These are phyloP conservation scores for Colletotrichum caudatum DNA, from an alignment of 2,329 filamentous ascomycete species.

Conservation along the genomic window DNA sequence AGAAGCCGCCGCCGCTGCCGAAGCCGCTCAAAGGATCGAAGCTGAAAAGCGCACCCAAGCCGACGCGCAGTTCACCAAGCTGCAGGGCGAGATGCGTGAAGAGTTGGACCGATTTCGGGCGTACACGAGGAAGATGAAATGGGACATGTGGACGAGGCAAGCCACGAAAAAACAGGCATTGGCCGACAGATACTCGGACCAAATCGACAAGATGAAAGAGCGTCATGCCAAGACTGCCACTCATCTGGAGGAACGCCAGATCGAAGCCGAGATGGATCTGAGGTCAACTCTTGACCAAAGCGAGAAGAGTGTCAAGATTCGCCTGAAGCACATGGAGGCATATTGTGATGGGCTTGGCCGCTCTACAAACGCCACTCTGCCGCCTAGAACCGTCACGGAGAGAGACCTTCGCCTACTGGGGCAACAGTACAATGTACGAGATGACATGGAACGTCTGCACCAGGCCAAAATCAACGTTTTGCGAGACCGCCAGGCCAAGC, in stretches of 20 bases:
- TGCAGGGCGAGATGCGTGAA: slow-evolving; percentile 60
- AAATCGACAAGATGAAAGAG: slow-evolving; percentile 65
- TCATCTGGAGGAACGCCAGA: slow-evolving; percentile 71
- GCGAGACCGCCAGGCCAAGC: slow-evolving; percentile 72
- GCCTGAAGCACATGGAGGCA: slow-evolving; percentile 75
- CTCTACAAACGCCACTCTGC: slow-evolving; percentile 54
- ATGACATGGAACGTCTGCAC: slow-evolving; percentile 70
- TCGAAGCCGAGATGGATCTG: slow-evolving; percentile 72
- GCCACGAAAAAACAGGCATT: slow-evolving; percentile 60
- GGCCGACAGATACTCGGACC: slow-evolving; percentile 60
- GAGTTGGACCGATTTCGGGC: slow-evolving; percentile 65
- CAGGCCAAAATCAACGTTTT: slow-evolving; percentile 73
- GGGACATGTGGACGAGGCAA: slow-evolving; percentile 64
- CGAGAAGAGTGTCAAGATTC: slow-evolving; percentile 67
- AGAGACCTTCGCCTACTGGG: slow-evolving; percentile 69
- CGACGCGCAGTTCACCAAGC: slow-evolving; percentile 57
- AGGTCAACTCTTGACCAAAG: slow-evolving; percentile 66
- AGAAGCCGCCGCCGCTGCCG: slow-evolving; percentile 57
- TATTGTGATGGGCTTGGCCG: slow-evolving; percentile 69
- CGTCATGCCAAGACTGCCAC: slow-evolving; percentile 64
- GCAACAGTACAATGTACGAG: slow-evolving; percentile 71
- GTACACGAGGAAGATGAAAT: slow-evolving; percentile 62
- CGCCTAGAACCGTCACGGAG: slow-evolving; percentile 68
- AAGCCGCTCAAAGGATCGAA: slow-evolving; percentile 56
- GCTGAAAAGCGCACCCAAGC: slow-evolving; percentile 60